Base-by-base conservation (phyloP, 2,329 filamentous ascomycete species). In the Cladosporium sp. region DNA sequence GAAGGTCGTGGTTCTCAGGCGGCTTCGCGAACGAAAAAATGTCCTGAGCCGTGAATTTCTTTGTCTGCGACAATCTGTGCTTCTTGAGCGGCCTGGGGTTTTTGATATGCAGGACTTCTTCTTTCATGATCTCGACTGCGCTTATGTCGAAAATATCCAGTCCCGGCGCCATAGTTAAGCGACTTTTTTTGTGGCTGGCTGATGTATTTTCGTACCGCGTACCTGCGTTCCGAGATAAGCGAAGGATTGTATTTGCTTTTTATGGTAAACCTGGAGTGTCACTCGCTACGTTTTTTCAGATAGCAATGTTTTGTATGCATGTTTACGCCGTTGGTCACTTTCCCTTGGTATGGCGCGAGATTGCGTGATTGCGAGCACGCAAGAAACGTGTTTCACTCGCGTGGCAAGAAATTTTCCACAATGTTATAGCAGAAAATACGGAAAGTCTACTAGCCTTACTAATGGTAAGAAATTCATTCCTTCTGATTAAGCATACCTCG, bases 1-100 rank as follows among this genome's bases (percentile, higher is more conserved):
- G 79, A 72, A 76, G 80, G 67, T 69, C 75, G 29, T 56, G 68
- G 57, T 75, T 56, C 8, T 40, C 10, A 21, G 14, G 26, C 16
- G 18, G 40, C 21, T 21, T 31, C 18, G 61, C n/a, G 33, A 62
- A 55, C 16, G 35, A 63, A 18, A 46, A 10, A 7, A 55, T 31
- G 35, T 63, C 61, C 21, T 21, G 50, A 5, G 49, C 46, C n/a
- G 61, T 63, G 49, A 63, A 56, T 6, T 63, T 31, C 61, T 63
- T 63, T 56, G 61, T 63, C 40, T 31, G 49, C 23, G 61, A 46
- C 10, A 46, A 33, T n/a, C 49, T 55, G 23, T 18, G n/a, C 33
- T 44, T 56, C 28, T 63, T 56, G 7, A 33, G 23, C 7, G 61
- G 33, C 6, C 50, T 49, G 1, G 31, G 10, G 3, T 33, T 28